Evolutionary conservation across 2,329 filamentous ascomycete species (phyloP), one percentile per base, ranked within the genome.

Genomic region (Fusarium cicatricum): DNA sequence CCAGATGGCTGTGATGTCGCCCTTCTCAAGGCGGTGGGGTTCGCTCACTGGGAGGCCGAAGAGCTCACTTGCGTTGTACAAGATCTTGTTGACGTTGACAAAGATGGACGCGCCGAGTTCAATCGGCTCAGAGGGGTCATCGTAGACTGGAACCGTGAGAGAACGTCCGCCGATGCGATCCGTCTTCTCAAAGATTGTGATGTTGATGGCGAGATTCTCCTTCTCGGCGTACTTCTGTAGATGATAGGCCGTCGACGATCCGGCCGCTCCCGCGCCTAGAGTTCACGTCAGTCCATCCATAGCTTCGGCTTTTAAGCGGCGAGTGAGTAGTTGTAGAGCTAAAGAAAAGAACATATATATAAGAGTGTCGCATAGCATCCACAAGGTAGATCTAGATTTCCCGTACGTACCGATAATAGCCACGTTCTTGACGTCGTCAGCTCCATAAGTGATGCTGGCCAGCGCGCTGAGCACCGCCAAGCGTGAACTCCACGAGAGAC

Each of bases 31-130:
- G 28, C 76, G 74, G 15, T 79, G 77, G 2, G 74, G 75, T 10
- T 75, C 76, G n/a, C 72, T 76, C 2, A 85, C 76, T 0, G 78
- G 76, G 4, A 99, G 85, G n/a, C 85, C 85, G 70, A 97, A 92
- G 12, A 85, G 81, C 28, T 83, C 76, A 8, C 85, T 87, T 1
- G 92, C 90, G 49, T 90, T 87, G 66, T 88, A 85, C 33, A 99
- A 82, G 67, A 96, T 97, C 33, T 86, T 80, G 70, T 98, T 99
- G 37, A 90, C 84, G 42, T 89, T 74, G 38, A 98, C 91, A 71
- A 98, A 99, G 66, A 98, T 97, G 58, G 90, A 94, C 11, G 90
- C 95, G 14, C 95, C 95, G 1, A 98, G 80, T 73, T 99, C 95
- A 31, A 97, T 84, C 1, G 90, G 89, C 33, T 87, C 78, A 1